Percentiles rank a stretch among this genome's conserved stretches.
phyloP scores from a whole-genome alignment of 768 basidiomycete species.

The Podaxis sp. region DNA sequence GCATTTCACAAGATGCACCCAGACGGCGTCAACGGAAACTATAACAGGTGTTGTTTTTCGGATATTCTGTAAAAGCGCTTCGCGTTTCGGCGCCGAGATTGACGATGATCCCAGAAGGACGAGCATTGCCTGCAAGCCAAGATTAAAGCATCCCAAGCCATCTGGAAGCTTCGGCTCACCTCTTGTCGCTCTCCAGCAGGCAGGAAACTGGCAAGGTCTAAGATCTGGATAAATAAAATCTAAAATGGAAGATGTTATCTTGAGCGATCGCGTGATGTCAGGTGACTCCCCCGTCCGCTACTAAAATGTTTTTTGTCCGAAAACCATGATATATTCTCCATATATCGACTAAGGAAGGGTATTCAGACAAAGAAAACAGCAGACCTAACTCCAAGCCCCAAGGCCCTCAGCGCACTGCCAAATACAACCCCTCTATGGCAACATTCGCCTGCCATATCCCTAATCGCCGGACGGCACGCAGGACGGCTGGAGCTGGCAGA shows the following conservation, averaged over 20 bases:
- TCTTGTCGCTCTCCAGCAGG: neutral
- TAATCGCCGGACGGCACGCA: constrained; percentile 62
- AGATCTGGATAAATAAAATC: neutral
- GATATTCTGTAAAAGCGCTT: constrained; percentile 60
- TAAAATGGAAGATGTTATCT: neutral
- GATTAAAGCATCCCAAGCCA: neutral
- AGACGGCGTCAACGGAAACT: constrained; percentile 75
- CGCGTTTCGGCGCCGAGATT: constrained; percentile 69
- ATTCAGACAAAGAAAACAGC: neutral
- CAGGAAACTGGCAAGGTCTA: neutral
- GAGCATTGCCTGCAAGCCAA: constrained; percentile 54
- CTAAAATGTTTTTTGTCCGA: neutral
- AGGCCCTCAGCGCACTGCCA: constrained; percentile 17
- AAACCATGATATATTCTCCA: neutral
- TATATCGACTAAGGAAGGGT: neutral
- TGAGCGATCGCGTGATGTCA: constrained; percentile 1
- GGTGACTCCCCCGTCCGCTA: neutral
- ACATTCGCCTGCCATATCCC: constrained; percentile 85
- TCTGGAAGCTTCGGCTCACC: neutral
- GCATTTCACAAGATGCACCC: constrained; percentile 83
- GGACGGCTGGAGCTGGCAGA: constrained; percentile 64
- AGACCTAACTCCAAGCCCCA: too few relatives aligned
- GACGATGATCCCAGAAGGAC: constrained; percentile 76
- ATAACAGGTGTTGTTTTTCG: constrained; percentile 53
- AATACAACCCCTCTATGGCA: constrained; percentile 69